Evolutionary conservation across 2,329 filamentous ascomycete genomes (phyloP), one percentile per base, ranked within the genome.

Genomic region (Penicillium paneum): DNA sequence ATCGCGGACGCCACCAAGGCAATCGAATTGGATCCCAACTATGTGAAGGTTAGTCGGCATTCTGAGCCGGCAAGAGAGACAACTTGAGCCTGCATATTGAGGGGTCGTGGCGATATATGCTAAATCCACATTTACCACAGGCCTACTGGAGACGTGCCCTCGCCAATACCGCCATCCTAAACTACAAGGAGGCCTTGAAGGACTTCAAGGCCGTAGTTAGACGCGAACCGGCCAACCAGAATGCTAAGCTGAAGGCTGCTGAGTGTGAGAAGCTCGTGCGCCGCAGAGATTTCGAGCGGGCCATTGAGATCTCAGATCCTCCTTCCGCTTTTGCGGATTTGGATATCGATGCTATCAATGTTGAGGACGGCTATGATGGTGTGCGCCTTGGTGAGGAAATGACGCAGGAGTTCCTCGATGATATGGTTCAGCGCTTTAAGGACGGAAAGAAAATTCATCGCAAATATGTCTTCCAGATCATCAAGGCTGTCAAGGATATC

Each of bases 381-480:
- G 87, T 86, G 21, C 82, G 81, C 53, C 78, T 99, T 49, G 74
- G 65, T n/a, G 87, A 83, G 36, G 82, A 89, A 71, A 99, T 99
- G 91, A 97, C 93, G 1, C 84, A 93, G 64, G 93, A 97, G 67
- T 99, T 99, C 69, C 90, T 99, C 66, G 89, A 95, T 66, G 93
- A 99, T 77, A 97, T 97, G 93, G 93, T 91, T 53, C 84, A 94
- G 73, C 82, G 94, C 31, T 99, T 99, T 83, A 96, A 95, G 83
- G 87, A 84, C 47, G 94, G 94, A 70, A 97, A 99, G 82, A 93
- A 90, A 76, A 82, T 99, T 54, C 91, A 94, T 74, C 87, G 85
- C 77, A 99, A 97, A 82, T 99, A 97, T 71, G 94, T 93, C 62
- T 97, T 93, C 79, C 91, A 97, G 77, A 99, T 99, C 69, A 83